Evolutionary conservation across 441 rosid species (phyloP), one percentile per base, ranked within the genome.

Genomic region (Aleurites moluccanus): DNA sequence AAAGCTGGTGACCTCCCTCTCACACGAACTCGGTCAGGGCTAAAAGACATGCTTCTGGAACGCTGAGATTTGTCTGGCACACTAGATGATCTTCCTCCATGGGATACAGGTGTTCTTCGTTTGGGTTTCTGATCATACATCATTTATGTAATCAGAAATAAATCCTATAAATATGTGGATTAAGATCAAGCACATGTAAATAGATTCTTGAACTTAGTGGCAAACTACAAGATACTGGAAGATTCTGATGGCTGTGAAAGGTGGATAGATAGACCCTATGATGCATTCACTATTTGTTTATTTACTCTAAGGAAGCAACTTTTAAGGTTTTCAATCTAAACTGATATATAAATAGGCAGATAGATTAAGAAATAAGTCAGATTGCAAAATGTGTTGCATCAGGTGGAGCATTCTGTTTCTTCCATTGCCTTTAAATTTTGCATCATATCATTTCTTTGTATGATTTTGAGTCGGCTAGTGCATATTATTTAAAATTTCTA

Each of bases 1-100:
- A 96, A 96, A 67, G 99, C 98, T 15, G 99, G 99, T 52, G 99
- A 96, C 85, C 99, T 88, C 77, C 99, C 99, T 82, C 99, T 89
- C 72, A 89, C 91, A 27, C 98, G 98, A 79, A 88, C 91, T 76
- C 98, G 88, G 42, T 96, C 99, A 35, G 97, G 95, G 79, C 96
- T 96, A 80, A 85, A 94, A 44, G 99, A 91, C 90, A 94, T 82
- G 80, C 99, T 94, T 87, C 99, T 91, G 16, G 98, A 94, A 72
- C 98, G 97, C 84, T 94, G 96, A 23, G 93, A 80, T 83, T 96
- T 94, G 33, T 96, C 98, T 9, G 96, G 95, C 68, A 83, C 92
- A 64, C 87, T 59, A 67, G 86, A 50, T 21, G 98, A 91, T 79
- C 99, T 87, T 84, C 99, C 98, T 74, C 92, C 91, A 35, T 87